Percentiles rank a stretch among this genome's conserved stretches.
Conservation (phyloP, 495 filamentous ascomycete genomes). For the Penicillium macrosclerotiorum region DNA sequence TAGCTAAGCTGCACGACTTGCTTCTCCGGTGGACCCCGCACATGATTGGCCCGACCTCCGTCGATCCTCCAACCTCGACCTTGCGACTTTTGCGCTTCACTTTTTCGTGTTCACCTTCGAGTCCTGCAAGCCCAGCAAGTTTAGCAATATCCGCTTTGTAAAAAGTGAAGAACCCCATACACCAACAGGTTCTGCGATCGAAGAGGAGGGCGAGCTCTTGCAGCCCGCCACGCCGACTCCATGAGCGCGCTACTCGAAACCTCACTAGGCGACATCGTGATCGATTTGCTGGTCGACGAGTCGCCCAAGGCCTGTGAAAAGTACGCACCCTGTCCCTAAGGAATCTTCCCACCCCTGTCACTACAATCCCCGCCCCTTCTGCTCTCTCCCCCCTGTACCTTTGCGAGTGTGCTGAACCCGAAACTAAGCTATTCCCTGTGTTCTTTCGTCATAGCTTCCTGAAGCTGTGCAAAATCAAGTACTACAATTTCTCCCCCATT, state of each 20-base stretch:
- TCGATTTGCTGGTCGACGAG: conserved; percentile 84
- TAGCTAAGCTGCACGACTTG: conserved; percentile 3
- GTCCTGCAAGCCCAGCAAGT: too few species aligned
- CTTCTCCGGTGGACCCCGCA: conserved; percentile 2
- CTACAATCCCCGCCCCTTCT: background rate
- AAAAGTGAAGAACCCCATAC: too few species aligned
- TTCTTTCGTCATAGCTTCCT: conserved; percentile 66
- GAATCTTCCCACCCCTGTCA: conserved; percentile 1
- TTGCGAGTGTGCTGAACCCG: conserved; percentile 38
- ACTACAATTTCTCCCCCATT: conserved; percentile 93
- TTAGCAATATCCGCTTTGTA: too few species aligned
- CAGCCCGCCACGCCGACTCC: too few species aligned
- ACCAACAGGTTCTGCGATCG: too few species aligned
- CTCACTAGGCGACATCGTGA: conserved; percentile 86
- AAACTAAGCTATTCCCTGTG: conserved; percentile 50
- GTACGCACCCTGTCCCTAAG: conserved; percentile 64
- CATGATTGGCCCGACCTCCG: conserved; percentile 24
- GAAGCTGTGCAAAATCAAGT: conserved; percentile 96
- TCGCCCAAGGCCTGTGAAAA: conserved; percentile 90
- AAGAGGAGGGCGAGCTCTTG: background rate
- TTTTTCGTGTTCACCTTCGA: too few species aligned
- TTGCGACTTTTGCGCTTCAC: background rate
- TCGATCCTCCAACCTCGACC: conserved; percentile 17
- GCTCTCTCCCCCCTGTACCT: background rate
- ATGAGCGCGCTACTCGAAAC: conserved; percentile 90